These are phyloP conservation scores for Planoprotostelium fungivorum DNA, from an alignment of 78 protist genomes.

Conservation along the genomic window DNA sequence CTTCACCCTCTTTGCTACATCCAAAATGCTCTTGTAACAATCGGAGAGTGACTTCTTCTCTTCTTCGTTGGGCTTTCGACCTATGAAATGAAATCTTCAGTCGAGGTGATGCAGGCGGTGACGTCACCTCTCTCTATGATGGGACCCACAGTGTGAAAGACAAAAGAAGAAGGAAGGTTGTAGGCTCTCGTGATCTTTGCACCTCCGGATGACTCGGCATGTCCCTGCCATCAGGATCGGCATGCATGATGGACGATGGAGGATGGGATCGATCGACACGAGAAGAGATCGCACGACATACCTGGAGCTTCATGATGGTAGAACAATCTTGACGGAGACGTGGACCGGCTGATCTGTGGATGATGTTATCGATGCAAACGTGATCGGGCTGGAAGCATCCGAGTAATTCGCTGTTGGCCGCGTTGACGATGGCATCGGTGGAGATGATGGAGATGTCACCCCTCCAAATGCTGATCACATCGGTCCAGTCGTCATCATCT, in stretches of 20 bases:
- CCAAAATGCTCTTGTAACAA: constrained; percentile 51
- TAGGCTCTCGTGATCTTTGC: constrained; percentile 63
- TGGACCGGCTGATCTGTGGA: constrained; percentile 67
- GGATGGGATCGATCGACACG: too few relatives aligned
- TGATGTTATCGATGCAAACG: constrained; percentile 3
- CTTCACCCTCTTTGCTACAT: constrained; percentile 1
- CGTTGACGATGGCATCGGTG: constrained; percentile 63
- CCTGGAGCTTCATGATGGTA: not conserved
- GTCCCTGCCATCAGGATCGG: not conserved
- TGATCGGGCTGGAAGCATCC: constrained; percentile 10
- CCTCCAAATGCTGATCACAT: not conserved
- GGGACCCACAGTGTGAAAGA: constrained; percentile 85
- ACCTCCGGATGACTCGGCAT: constrained; percentile 41
- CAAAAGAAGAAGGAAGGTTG: constrained; percentile 52
- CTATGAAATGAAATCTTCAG: not conserved
- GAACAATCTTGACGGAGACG: constrained; percentile 48
- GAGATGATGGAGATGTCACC: constrained; percentile 53
- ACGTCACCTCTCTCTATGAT: constrained; percentile 16
- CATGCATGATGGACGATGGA: not conserved
- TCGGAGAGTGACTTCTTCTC: constrained; percentile 5
- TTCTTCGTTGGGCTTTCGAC: not conserved
- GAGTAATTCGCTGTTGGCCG: constrained; percentile 39
- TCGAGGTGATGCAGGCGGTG: not conserved
- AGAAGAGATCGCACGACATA: too few relatives aligned
- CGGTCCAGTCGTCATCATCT: not conserved